Evolutionary conservation across 306 rosid genomes (phyloP), one percentile per base, ranked within the genome.

Genomic region (Coriaria nepalensis): DNA sequence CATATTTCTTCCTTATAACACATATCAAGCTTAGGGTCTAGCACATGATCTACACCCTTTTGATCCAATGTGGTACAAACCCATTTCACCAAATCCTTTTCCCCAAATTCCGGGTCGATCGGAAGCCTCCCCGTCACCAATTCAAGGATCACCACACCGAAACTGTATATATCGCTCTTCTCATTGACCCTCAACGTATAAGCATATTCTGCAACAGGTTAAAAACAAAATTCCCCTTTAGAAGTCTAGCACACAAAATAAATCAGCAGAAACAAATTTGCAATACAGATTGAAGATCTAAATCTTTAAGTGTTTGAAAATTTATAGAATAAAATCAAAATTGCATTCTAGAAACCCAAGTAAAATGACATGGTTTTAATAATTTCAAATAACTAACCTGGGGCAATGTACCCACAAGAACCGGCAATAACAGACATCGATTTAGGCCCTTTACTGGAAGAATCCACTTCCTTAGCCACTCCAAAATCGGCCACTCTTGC

Each of bases 401-500:
- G 95, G 46, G 97, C 97, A 43, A 88, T 88, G 70, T 88, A 88
- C 10, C 97, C 97, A 56, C 93, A 84, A 35, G 97, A 88, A 13
- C 97, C 97, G 4, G 95, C 93, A 13, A 88, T 79, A 53, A 74
- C 71, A 0, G 97, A 84, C 95, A 81, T 88, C 60, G 97, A 74
- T 64, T 80, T 74, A n/a, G 66, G 69, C 37, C 79, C 86, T 66
- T 70, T 71, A 4, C 68, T 74, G 0, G 71, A 50, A 34, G 69
- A 48, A 52, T 88, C 97, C 0, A 88, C 80, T 2, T 50, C 84
- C 85, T 72, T 78, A 36, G 97, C 95, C 6, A 88, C 78, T 13
- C 97, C 95, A 11, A 88, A 88, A 74, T 88, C 97, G 6, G 97
- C 95, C 36, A 88, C 94, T 47, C 81, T 71, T 2, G 97, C 95